Percentiles rank a stretch among this genome's conserved stretches.
Conservation (phyloP, 1,284 basidiomycete genomes). For the Ceratorhiza oryzae-sativae region DNA sequence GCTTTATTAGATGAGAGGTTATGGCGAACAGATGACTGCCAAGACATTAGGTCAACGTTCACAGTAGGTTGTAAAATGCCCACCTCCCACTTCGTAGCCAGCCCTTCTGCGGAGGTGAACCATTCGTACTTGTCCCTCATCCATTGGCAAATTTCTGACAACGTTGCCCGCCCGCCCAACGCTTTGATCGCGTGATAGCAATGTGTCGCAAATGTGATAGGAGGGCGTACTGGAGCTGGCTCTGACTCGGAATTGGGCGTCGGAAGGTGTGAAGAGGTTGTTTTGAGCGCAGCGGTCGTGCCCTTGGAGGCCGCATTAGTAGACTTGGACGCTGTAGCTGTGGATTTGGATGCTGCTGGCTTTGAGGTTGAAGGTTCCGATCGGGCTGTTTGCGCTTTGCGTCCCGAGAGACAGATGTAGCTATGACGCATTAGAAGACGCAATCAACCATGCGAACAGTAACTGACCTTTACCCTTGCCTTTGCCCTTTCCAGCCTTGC, state of each 20-base stretch:
- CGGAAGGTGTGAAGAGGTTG: not conserved
- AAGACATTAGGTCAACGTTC: not conserved
- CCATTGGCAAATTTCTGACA: constrained; percentile 93
- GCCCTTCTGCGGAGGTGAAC: constrained; percentile 82
- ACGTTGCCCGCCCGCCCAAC: constrained; percentile 82
- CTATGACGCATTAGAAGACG: constrained; percentile 8
- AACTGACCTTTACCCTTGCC: constrained; percentile 35
- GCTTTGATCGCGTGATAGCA: constrained; percentile 81
- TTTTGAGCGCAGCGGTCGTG: constrained; percentile 3
- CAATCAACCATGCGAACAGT: not conserved
- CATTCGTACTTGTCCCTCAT: constrained; percentile 88
- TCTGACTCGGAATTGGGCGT: constrained; percentile 21
- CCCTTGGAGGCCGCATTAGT: not conserved
- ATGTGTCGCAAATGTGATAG: constrained; percentile 76
- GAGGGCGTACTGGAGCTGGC: constrained; percentile 13
- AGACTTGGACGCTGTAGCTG: constrained; percentile 61
- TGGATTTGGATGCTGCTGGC: constrained; percentile 71
- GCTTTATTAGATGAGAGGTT: constrained; percentile 88
- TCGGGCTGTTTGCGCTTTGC: constrained; percentile 37
- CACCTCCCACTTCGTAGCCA: constrained; percentile 75
- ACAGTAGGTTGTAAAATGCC: not conserved
- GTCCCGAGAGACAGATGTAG: constrained; percentile 12
- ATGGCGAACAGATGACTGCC: constrained; percentile 89
- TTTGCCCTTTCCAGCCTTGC: constrained; percentile 28
- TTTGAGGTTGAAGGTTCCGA: constrained; percentile 54